Evolutionary conservation across 2,329 filamentous ascomycete genomes (phyloP), one percentile per base, ranked within the genome.

Genomic region (Sordariomycetes sp.): DNA sequence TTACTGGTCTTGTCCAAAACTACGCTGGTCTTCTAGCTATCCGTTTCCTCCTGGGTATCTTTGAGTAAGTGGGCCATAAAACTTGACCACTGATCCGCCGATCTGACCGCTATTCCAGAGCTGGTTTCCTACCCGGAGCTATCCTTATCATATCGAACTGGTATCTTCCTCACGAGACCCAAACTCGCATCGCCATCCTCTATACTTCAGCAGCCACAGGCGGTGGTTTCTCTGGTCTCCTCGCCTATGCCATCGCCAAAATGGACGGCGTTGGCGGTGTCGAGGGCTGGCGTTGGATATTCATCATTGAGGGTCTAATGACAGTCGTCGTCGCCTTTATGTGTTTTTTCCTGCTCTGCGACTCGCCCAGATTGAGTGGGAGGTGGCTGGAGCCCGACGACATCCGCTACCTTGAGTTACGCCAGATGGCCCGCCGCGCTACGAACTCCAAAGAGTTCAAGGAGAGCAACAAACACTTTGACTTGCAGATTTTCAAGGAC

Each of bases 261-360:
- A 63, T 68, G 62, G 54, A 68, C 23, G 67, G 66, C 1, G 40
- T 58, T 2, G 55, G 59, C 2, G 60, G 61, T 0, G 46, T 62
- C 1, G 49, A 50, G 5, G 63, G 65, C 12, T 70, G 64, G 66
- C 58, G 63, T 35, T 72, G 68, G 43, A 70, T 70, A 19, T 74
- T 74, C 39, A 66, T 74, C 30, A 50, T 73, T 4, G 69, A 74
- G 42, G 70, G 70, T 2, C 40, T 66, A 2, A 37, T 56, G 2
- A 64, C 64, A 5, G 51, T 66, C 1, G 20, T 47, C n/a, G 44
- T 64, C 8, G 56, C 51, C 3, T 29, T 55, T 33, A 39, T 46
- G 21, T 66, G 62, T 48, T 62, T 63, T 46, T 59, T 70, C 43
- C 54, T 75, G 4, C 60, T 67, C 15, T 65, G 57, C 15, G 61